Evolutionary conservation across 768 basidiomycete species (phyloP).

Genomic region (Hypholoma fasciculare): DNA sequence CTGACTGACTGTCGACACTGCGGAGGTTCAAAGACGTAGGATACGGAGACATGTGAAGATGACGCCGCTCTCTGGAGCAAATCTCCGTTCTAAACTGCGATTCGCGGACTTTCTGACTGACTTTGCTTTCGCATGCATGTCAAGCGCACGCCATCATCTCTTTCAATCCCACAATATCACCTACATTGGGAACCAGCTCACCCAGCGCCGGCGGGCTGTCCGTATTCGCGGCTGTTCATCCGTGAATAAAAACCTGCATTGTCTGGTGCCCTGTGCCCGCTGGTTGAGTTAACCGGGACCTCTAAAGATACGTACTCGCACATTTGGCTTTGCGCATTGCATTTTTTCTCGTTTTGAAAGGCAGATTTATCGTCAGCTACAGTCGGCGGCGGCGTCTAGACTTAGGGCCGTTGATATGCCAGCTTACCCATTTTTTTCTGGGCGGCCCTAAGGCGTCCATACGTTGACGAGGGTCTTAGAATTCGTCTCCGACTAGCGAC

Average conservation of each 20-base stretch:
- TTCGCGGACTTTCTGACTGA: constrained; percentile 8
- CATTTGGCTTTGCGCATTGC: too few species aligned
- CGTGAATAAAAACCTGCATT: not conserved
- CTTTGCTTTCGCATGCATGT: constrained; percentile 18
- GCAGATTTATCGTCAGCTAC: too few species aligned
- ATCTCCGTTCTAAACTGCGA: constrained; percentile 12
- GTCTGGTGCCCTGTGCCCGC: too few species aligned
- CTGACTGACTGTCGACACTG: not conserved
- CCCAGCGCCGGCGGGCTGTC: not conserved
- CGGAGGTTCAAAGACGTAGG: not conserved
- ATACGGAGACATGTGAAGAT: constrained; percentile 10
- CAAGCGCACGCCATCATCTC: constrained; percentile 12
- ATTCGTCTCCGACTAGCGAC: too few species aligned
- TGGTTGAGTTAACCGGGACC: too few species aligned
- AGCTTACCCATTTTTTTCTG: too few species aligned
- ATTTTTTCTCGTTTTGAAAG: too few species aligned
- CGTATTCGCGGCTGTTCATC: not conserved
- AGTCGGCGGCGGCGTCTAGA: too few species aligned
- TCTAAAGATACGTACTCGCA: too few species aligned
- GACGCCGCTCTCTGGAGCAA: constrained; percentile 10
- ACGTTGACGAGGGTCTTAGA: too few species aligned
- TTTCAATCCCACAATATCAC: constrained; percentile 5
- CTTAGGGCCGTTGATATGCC: too few species aligned
- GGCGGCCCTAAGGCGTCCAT: too few species aligned
- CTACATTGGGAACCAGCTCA: constrained; percentile 5